Base-by-base conservation (phyloP, 2,329 filamentous ascomycete species). In the Chrysoporthe austroafricana region DNA sequence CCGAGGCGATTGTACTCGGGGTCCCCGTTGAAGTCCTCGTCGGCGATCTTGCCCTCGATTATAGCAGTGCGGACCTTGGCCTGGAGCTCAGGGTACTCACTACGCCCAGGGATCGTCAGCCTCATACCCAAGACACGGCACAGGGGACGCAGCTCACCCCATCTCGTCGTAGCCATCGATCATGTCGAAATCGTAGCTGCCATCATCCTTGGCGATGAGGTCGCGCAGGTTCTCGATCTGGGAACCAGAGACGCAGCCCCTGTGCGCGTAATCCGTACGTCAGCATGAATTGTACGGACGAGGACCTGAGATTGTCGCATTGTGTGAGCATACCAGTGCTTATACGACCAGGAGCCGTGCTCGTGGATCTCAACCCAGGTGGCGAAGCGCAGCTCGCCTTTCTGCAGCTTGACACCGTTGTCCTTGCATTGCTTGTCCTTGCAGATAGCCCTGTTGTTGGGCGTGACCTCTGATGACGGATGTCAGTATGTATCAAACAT, bases 1-100 rank as follows among this genome's bases (percentile, higher is more conserved):
- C 91, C 91, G 3, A 87, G 89, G 26, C 86, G 83, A 76, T 96
- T 96, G 80, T 88, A 86, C 74, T 91, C 90, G 3, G 87, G 82
- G 72, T 96, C 92, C 14, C 93, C 93, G 44, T 91, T 95, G 88
- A 93, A 97, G 73, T 97, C 95, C 63, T 92, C 90, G 54, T 93
- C 85, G 72, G 91, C 90, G 73, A 98, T 90, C 73, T 96, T 92
- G 34, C 93, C 93, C 76, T 94, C 86, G 68, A 86, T 84, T 34
- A 97, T 78, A 63, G 91, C 92, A 58, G 85, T 86, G 62, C 86
- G 83, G 71, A 97, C 82, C 82, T 96, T 97, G 57, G 87, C 87
- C 78, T 94, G 88, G 1, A 88, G 73, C 1, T 93, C 90, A 0
- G 84, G 80, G 48, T 89, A 80, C 3, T 79, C 79, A 4, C 81